These are phyloP conservation scores for Glycyrrhiza uralensis DNA, from an alignment of 306 rosid species.

Conservation along the genomic window DNA sequence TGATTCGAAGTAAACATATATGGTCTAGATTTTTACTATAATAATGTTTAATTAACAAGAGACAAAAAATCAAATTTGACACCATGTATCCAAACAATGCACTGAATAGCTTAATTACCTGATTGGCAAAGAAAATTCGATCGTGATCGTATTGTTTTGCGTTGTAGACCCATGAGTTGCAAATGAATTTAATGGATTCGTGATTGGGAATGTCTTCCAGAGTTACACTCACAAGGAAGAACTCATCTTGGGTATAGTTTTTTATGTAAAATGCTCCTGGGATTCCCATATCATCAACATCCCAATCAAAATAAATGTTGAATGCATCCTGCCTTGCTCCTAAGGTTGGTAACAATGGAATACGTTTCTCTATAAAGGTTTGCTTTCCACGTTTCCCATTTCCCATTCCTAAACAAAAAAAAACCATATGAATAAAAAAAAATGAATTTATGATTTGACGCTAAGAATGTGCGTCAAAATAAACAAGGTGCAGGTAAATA, in stretches of 20 bases:
- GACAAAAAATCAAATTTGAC: too few relatives aligned
- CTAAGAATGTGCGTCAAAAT: too few relatives aligned
- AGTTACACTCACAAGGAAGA: background rate
- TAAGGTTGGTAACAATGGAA: conserved; percentile 28
- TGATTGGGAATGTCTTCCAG: background rate
- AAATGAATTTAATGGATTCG: conserved; percentile 36
- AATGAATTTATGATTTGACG: too few relatives aligned
- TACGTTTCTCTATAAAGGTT: conserved; percentile 32
- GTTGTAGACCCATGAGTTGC: conserved; percentile 70
- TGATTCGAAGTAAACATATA: too few relatives aligned
- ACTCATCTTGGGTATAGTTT: background rate
- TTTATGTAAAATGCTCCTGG: conserved; percentile 5
- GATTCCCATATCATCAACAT: conserved; percentile 17
- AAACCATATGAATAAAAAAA: too few relatives aligned
- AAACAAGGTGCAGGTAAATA: too few relatives aligned
- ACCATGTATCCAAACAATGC: too few relatives aligned
- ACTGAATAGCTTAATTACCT: background rate
- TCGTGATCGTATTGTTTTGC: conserved; percentile 12
- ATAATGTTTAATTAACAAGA: too few relatives aligned
- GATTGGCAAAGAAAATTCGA: background rate
- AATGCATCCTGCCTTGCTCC: conserved; percentile 35
- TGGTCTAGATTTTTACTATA: too few relatives aligned
- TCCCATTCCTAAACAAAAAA: conserved; percentile 33
- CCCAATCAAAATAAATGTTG: conserved; percentile 44
- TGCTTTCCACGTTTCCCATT: conserved; percentile 40